These are phyloP conservation scores for Apiospora aurea DNA, from an alignment of 2,329 filamentous ascomycete species.

Conservation along the genomic window DNA sequence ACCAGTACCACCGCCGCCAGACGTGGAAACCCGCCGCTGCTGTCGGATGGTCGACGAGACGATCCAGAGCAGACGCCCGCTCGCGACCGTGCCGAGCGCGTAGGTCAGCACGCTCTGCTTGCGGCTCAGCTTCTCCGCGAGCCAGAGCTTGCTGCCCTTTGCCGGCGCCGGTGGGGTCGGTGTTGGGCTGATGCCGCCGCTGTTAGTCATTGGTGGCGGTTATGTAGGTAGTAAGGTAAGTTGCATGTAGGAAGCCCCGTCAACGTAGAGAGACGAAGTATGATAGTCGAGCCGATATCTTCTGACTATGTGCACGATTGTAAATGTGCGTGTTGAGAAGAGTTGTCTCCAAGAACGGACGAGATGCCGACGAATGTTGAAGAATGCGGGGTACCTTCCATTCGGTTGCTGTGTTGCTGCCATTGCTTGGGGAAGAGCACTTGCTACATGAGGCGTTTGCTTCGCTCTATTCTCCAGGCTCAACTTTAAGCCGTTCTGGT, in stretches of 20 bases:
- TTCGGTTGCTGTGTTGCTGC: not conserved
- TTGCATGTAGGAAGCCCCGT: not conserved
- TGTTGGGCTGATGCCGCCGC: not conserved
- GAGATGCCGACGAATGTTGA: not conserved
- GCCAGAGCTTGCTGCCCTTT: constrained; percentile 14
- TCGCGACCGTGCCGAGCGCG: constrained; percentile 4
- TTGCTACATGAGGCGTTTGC: not conserved
- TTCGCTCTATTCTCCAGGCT: not conserved
- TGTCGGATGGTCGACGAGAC: not conserved
- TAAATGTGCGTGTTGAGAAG: not conserved
- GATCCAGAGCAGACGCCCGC: constrained; percentile 18
- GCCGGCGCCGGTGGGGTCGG: not conserved
- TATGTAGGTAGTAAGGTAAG: not conserved
- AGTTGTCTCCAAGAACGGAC: not conserved
- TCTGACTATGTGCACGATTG: not conserved
- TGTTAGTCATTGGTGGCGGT: not conserved
- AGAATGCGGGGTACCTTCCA: constrained; percentile 5
- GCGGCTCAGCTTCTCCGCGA: constrained; percentile 12
- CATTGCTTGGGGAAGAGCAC: not conserved
- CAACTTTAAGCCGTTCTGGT: not conserved
- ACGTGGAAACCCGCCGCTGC: constrained; percentile 12
- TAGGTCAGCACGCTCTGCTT: constrained; percentile 8
- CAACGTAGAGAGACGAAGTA: not conserved
- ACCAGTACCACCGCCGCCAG: not conserved
- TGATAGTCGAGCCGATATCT: not conserved